phyloP scores from a whole-genome alignment of 768 basidiomycete genomes.

The Lyophyllum semitale region DNA sequence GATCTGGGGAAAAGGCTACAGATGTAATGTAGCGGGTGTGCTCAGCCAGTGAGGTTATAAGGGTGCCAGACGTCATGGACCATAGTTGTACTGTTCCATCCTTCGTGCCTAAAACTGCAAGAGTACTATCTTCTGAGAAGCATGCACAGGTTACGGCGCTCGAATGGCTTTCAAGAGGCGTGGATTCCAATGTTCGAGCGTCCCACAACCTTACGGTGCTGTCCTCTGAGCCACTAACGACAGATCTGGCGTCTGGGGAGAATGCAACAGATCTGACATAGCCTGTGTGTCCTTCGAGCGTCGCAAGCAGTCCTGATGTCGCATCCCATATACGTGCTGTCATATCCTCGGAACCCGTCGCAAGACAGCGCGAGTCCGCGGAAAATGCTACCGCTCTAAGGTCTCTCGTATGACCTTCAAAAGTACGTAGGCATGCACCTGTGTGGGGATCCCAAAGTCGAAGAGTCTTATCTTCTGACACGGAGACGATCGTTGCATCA shows the following conservation, averaged over 20 bases:
- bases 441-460: conserved; percentile 7
- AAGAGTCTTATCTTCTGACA: conserved; percentile 9
- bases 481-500: conserved; percentile 7
- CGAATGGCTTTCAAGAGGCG: conserved; percentile 7
- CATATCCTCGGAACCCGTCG: conserved; percentile 5
- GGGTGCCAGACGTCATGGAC: conserved; percentile 3
- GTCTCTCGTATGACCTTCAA: conserved; percentile 2
- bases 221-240: conserved; percentile 9
- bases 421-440: neutral
- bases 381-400: conserved; percentile 5
- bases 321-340: conserved; percentile 7
- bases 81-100: conserved; percentile 11
- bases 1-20: conserved; percentile 6
- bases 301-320: neutral
- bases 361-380: neutral
- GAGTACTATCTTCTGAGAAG: conserved; percentile 4
- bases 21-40: conserved; percentile 9
- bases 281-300: conserved; percentile 5
- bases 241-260: conserved; percentile 2
- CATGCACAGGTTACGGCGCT: conserved; percentile 7
- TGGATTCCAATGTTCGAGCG: neutral
- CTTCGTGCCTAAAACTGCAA: conserved; percentile 7
- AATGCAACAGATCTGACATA: conserved; percentile 10
- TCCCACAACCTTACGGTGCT: conserved; percentile 12
- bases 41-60: conserved; percentile 2